Base-by-base conservation (phyloP, 768 basidiomycete genomes). In the Hygrophoropsis aurantiaca region DNA sequence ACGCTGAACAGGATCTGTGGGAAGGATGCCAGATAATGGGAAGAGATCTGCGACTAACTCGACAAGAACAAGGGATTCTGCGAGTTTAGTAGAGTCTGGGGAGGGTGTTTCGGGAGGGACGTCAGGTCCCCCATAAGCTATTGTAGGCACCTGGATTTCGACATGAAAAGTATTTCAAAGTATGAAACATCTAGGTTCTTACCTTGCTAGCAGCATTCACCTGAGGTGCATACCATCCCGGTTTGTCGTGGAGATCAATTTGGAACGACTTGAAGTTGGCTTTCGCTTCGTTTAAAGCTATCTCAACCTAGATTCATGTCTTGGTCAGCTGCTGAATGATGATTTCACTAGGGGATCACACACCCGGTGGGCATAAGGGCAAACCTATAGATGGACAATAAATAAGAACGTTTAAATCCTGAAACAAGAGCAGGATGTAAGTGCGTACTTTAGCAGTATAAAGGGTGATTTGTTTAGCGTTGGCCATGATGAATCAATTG, bases 171-270 rank as follows among this genome's bases (percentile, higher is more conserved):
- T 11, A 4, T n/a, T 15, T 16, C 1, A 9, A 23, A 10, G 5
- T n/a, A 18, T 13, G 20, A 19, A n/a, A 37, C 20, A 46, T 38
- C 32, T 18, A 15, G n/a, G 51, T n/a, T n/a, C 59, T 15, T 55
- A 82, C 84, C 75, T 85, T 86, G 67, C 78, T 77, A 0, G 76
- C 82, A 1, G 79, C 79, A 64, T 87, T 87, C 32, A 87, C 76
- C 48, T 80, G 74, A 0, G 76, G 73, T 0, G 77, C 77, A 57
- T 83, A 85, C 84, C 84, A 85, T 41, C 75, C 79, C 1, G 84
- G 84, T 65, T 87, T 87, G 68, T 82, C 81, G 52, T 47, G 40
- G 11, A 87, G 63, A 53, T 85, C 81, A 38, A 87, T 77, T 52
- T 84, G 75, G 50, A 69, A 83, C 11, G 72, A 61, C 18, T 69